Evolutionary conservation across 2,329 filamentous ascomycete species (phyloP).

Genomic region (Hypoxylon sp.): DNA sequence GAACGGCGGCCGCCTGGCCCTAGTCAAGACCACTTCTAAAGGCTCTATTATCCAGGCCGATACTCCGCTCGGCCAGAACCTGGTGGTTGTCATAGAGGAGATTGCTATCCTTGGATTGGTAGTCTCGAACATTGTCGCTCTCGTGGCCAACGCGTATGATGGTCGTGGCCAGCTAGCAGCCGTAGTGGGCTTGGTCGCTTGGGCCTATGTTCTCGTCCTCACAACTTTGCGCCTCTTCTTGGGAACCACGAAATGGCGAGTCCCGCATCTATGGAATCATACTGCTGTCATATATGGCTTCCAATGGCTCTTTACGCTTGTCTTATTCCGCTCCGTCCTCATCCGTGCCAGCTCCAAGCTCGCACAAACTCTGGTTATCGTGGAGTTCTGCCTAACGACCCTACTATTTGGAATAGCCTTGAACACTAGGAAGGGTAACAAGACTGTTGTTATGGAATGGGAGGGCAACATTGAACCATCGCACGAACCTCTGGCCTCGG

Average conservation of each 20-base stretch:
- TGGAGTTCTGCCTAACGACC: conserved; percentile 80
- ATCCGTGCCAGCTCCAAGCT: conserved; percentile 77
- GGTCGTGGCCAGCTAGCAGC: conserved; percentile 69
- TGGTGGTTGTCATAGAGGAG: conserved; percentile 79
- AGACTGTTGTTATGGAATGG: conserved; percentile 86
- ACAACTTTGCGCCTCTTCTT: conserved; percentile 77
- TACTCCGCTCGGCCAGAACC: conserved; percentile 77
- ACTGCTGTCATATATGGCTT: conserved; percentile 85
- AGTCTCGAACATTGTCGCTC: conserved; percentile 72
- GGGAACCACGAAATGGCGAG: conserved; percentile 71
- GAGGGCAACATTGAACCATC: conserved; percentile 90
- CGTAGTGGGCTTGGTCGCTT: conserved; percentile 75
- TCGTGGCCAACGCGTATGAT: conserved; percentile 71
- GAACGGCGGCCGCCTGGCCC: conserved; percentile 63
- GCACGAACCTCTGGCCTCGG: conserved; percentile 85
- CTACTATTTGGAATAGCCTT: conserved; percentile 81
- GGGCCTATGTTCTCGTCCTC: conserved; percentile 84
- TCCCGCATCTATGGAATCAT: conserved; percentile 90
- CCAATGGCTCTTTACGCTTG: conserved; percentile 81
- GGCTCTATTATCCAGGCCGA: conserved; percentile 78
- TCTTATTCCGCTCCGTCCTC: conserved; percentile 86
- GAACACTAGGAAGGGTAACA: conserved; percentile 91
- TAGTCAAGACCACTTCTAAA: conserved; percentile 71
- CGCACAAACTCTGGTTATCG: conserved; percentile 73
- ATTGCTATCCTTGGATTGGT: conserved; percentile 79